These are phyloP conservation scores for Teratosphaeria zuluensis DNA, from an alignment of 2,329 filamentous ascomycete genomes.

Conservation along the genomic window DNA sequence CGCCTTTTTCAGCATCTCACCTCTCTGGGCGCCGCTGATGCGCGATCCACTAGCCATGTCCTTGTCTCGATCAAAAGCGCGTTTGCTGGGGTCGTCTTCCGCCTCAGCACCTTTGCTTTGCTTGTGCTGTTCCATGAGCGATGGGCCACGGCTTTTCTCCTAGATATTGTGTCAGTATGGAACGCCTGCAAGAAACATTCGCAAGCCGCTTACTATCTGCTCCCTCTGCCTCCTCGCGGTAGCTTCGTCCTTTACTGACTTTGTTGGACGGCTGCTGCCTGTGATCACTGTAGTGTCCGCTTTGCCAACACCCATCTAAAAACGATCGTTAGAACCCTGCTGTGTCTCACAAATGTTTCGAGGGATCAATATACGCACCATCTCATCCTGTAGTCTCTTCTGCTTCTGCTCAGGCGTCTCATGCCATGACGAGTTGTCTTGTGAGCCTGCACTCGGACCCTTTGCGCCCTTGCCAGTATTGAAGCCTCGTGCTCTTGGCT, in stretches of 20 bases:
- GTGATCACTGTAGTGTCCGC: slow-evolving; percentile 24
- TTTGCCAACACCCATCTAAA: slow-evolving; percentile 52
- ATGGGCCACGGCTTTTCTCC: slow-evolving; percentile 33
- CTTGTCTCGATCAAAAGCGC: slow-evolving; percentile 85
- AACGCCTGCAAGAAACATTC: not conserved
- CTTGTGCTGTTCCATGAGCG: slow-evolving; percentile 38
- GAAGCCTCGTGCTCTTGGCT: slow-evolving; percentile 73
- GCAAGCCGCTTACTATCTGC: not conserved
- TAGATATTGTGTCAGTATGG: slow-evolving; percentile 20
- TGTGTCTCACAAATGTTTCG: too few species aligned
- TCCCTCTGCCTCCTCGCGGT: not conserved
- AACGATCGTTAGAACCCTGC: too few species aligned
- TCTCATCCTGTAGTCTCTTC: slow-evolving; percentile 67
- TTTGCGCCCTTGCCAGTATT: slow-evolving; percentile 56
- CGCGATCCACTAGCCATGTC: slow-evolving; percentile 73
- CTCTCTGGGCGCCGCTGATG: slow-evolving; percentile 58
- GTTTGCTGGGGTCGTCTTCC: slow-evolving; percentile 83
- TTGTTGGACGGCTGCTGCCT: slow-evolving; percentile 5
- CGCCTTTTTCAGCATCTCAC: slow-evolving; percentile 69
- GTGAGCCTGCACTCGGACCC: slow-evolving; percentile 29
- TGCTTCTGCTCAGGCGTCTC: slow-evolving; percentile 86
- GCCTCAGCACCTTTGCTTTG: slow-evolving; percentile 46
- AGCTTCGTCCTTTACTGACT: slow-evolving; percentile 9
- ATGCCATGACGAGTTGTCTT: slow-evolving; percentile 62
- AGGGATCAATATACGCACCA: slow-evolving; percentile 26